Evolutionary conservation across 164 flowering plant genomes (phyloP).

Genomic region (Berberis vulgaris): DNA sequence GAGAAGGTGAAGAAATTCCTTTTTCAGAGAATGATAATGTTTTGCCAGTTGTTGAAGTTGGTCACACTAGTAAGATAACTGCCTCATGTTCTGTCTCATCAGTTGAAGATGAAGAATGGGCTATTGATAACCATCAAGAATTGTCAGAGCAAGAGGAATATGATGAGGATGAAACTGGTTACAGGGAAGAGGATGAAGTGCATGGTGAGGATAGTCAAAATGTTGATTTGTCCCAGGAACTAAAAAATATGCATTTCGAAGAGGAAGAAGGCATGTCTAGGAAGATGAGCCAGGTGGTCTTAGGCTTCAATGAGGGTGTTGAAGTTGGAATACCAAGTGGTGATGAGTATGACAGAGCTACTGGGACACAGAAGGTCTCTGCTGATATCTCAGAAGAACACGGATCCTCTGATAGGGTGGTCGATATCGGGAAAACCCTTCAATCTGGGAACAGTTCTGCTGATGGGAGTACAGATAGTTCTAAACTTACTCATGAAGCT

Average conservation of each 20-base stretch:
- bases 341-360: conserved; percentile 48
- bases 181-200: conserved; percentile 77
- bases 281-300: conserved; percentile 40
- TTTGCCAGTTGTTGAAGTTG: conserved; percentile 19
- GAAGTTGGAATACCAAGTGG: conserved; percentile 50
- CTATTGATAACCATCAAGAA: conserved; percentile 39
- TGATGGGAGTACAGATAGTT: conserved; percentile 20
- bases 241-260: conserved; percentile 49
- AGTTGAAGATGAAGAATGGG: conserved; percentile 84
- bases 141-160: conserved; percentile 87
- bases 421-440: conserved; percentile 19
- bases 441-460: conserved; percentile 21
- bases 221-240: conserved; percentile 41
- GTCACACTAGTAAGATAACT: conserved; percentile 16
- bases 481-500: conserved; percentile 22
- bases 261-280: conserved; percentile 32
- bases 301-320: conserved; percentile 80
- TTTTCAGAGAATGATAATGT: conserved; percentile 29
- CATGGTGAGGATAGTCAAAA: conserved; percentile 62
- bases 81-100: conserved; percentile 30
- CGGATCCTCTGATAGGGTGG: conserved; percentile 22
- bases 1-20: conserved; percentile 26
- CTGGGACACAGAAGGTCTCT: conserved; percentile 25
- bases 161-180: conserved; percentile 79
- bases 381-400: conserved; percentile 19